Evolutionary conservation across 805 yeast genomes (phyloP), one percentile per base, ranked within the genome.

Genomic region (Zygosaccharomyces rouxii): DNA sequence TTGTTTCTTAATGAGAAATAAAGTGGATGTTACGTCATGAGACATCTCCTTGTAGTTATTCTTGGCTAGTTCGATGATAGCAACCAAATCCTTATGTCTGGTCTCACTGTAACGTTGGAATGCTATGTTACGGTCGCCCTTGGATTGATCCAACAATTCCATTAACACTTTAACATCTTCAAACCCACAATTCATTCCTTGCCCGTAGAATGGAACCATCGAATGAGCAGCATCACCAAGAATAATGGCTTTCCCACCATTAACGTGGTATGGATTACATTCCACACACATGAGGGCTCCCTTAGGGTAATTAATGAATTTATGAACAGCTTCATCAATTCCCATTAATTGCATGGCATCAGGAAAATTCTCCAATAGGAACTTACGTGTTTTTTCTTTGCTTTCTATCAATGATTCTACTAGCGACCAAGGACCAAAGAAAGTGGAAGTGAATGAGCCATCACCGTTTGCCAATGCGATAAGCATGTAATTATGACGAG

Each of bases 141-240:
- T 50, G 42, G 59, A 33, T 47, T 64, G 55, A 28, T 75, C 76
- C 41, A 76, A 39, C 22, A 83, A 61, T 38, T 77, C 74, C 69
- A 85, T 70, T 45, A 90, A 69, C 1, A 83, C 79, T 49, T 81
- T 71, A 19, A 90, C 90, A 58, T 92, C 97, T 67, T 90, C 97
- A 64, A 90, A 85, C 1, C 97, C 97, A 63, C 96, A 87, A 66
- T 90, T 90, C 92, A 90, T 85, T 4, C 97, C 97, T 66, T 90
- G 97, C 7, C 97, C 97, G 62, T 89, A 90, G 66, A 90, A 90
- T n/a, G 97, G 97, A 5, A 90, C 97, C 96, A 89, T 90, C 25
- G 94, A 81, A 68, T 90, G 97, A 0, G 97, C 95, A 0, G 97
- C 96, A 65, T 90, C 97, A 5, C 97, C 97, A 25, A 90, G 69